Conservation (phyloP, 2,329 filamentous ascomycete species). For the Aspergillus ruber region DNA sequence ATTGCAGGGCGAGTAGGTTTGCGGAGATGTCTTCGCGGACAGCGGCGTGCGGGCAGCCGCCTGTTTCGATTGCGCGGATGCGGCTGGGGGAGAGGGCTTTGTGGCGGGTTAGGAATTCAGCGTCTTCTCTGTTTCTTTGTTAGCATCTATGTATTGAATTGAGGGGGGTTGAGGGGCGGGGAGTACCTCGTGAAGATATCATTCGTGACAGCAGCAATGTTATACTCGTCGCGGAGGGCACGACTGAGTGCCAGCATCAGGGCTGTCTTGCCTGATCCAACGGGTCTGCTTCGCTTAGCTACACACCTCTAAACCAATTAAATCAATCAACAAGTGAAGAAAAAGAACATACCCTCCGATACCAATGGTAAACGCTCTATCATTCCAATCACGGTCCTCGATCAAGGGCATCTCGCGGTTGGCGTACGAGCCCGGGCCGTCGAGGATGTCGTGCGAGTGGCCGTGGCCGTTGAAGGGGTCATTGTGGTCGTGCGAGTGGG, state of each 20-base stretch:
- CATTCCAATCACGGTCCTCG: constrained; percentile 78
- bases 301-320: background rate
- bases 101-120: constrained; percentile 89
- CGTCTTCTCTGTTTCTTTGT: constrained; percentile 64
- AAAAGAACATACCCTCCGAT: constrained; percentile 72
- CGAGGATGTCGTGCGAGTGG: constrained; percentile 91
- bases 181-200: constrained; percentile 85
- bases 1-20: constrained; percentile 87
- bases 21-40: constrained; percentile 94
- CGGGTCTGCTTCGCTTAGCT: constrained; percentile 57
- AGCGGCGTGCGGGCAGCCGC: constrained; percentile 92
- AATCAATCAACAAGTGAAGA: background rate
- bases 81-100: constrained; percentile 72
- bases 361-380: constrained; percentile 91
- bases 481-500: constrained; percentile 38
- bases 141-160: constrained; percentile 4
- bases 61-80: constrained; percentile 94
- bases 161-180: background rate
- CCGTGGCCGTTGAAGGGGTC: constrained; percentile 62
- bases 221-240: constrained; percentile 71
- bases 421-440: constrained; percentile 84
- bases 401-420: constrained; percentile 90
- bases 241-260: constrained; percentile 91
- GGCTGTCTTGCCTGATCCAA: constrained; percentile 94
- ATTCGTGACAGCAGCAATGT: constrained; percentile 92